These are phyloP conservation scores for Penicillium salamii DNA, from an alignment of 495 filamentous ascomycete genomes.

Conservation along the genomic window DNA sequence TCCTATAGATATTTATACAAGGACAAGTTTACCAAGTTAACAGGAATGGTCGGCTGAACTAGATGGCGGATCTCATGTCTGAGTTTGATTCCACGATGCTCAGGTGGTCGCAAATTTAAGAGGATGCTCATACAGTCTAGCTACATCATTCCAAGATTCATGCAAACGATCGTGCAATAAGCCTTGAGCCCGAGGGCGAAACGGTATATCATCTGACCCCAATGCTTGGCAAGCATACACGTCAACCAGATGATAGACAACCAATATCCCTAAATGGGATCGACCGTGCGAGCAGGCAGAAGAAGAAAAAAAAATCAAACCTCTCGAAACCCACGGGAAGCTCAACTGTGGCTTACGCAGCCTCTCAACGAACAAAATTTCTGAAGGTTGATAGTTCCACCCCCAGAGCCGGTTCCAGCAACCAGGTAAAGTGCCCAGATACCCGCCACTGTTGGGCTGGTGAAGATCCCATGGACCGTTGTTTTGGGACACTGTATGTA, in stretches of 20 bases:
- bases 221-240: background rate
- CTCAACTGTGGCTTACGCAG: background rate
- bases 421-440: constrained; percentile 15
- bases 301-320: background rate
- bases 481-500: background rate
- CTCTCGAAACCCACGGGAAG: background rate
- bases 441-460: background rate
- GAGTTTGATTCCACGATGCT: no score
- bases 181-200: no score
- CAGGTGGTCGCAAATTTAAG: no score
- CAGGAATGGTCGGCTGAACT: no score
- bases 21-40: no score
- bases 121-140: no score
- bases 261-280: background rate
- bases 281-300: background rate
- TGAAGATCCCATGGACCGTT: background rate
- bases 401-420: constrained; percentile 20
- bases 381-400: background rate
- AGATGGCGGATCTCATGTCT: no score
- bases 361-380: background rate
- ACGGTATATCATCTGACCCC: background rate
- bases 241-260: background rate
- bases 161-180: no score
- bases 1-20: no score
- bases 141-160: no score